Conservation (phyloP, 805 yeast species). For the Kodamaea jinghongensis region DNA sequence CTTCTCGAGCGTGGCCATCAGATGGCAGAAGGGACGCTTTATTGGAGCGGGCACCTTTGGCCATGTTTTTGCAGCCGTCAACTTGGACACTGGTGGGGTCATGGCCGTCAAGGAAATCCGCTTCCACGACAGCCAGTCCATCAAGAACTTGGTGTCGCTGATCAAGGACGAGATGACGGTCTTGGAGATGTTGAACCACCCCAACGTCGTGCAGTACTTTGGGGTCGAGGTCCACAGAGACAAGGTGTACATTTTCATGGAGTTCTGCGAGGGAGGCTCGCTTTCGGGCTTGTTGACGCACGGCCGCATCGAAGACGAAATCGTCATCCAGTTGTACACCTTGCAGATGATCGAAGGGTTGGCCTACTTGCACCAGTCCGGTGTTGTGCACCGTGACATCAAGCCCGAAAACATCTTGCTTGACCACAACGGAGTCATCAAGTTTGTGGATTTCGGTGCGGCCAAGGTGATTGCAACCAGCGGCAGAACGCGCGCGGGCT, state of each 20-base stretch:
- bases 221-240: constrained; percentile 98
- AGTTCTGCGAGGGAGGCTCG: constrained; percentile 95
- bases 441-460: constrained; percentile 97
- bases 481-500: constrained; percentile 37
- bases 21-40: constrained; percentile 95
- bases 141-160: constrained; percentile 78
- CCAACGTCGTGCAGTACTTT: constrained; percentile 92
- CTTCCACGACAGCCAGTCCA: constrained; percentile 82
- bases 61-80: constrained; percentile 85
- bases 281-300: constrained; percentile 80
- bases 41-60: constrained; percentile 98
- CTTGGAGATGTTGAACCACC: constrained; percentile 90
- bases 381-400: constrained; percentile 94
- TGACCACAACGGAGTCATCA: constrained; percentile 89
- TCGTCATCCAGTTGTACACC: constrained; percentile 85
- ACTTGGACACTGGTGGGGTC: constrained; percentile 90
- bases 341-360: constrained; percentile 92
- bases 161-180: constrained; percentile 97
- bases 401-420: constrained; percentile 91
- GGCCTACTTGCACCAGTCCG: constrained; percentile 90
- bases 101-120: constrained; percentile 96
- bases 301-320: constrained; percentile 93
- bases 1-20: constrained; percentile 81
- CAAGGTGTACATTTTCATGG: constrained; percentile 94
- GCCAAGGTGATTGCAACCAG: constrained; percentile 82